Evolutionary conservation across 768 basidiomycete genomes (phyloP).

Genomic region (Cyathus striatus): DNA sequence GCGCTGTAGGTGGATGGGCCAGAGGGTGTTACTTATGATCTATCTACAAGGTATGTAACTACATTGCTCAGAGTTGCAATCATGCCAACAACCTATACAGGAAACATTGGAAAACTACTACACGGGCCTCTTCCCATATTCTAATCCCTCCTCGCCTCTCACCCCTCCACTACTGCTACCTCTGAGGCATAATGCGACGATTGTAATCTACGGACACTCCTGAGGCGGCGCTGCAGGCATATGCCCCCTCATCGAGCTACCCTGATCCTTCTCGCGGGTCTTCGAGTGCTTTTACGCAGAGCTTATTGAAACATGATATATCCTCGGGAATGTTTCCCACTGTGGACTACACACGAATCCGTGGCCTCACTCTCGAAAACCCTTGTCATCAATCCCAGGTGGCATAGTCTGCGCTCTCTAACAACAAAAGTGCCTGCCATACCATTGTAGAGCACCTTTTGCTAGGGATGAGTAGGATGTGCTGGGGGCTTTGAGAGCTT

Average conservation of each 20-base stretch:
- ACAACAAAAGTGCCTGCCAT: slow-evolving; percentile 42
- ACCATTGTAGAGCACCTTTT: slow-evolving; percentile 38
- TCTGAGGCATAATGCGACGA: slow-evolving; percentile 25
- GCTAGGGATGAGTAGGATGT: slow-evolving; percentile 46
- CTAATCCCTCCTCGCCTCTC: slow-evolving; percentile 19
- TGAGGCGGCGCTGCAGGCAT: slow-evolving; percentile 40
- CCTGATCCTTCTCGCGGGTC: neutral
- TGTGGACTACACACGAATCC: slow-evolving; percentile 9
- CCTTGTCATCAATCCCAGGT: slow-evolving; percentile 40
- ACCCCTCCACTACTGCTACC: slow-evolving; percentile 3
- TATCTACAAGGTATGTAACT: slow-evolving; percentile 18
- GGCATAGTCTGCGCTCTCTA: slow-evolving; percentile 44
- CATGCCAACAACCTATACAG: slow-evolving; percentile 28
- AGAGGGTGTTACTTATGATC: slow-evolving; percentile 9
- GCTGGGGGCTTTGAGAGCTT: slow-evolving; percentile 14
- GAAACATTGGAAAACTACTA: slow-evolving; percentile 47
- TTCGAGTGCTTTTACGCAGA: neutral
- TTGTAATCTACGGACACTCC: slow-evolving; percentile 43
- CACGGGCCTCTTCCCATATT: slow-evolving; percentile 41
- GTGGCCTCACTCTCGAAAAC: slow-evolving; percentile 47
- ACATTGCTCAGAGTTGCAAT: neutral
- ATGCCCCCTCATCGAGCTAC: slow-evolving; percentile 26
- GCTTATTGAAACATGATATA: neutral
- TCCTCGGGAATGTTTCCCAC: neutral
- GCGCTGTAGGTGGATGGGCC: slow-evolving; percentile 3